These are phyloP conservation scores for Suillus clintonianus DNA, from an alignment of 768 basidiomycete genomes.

Conservation along the genomic window DNA sequence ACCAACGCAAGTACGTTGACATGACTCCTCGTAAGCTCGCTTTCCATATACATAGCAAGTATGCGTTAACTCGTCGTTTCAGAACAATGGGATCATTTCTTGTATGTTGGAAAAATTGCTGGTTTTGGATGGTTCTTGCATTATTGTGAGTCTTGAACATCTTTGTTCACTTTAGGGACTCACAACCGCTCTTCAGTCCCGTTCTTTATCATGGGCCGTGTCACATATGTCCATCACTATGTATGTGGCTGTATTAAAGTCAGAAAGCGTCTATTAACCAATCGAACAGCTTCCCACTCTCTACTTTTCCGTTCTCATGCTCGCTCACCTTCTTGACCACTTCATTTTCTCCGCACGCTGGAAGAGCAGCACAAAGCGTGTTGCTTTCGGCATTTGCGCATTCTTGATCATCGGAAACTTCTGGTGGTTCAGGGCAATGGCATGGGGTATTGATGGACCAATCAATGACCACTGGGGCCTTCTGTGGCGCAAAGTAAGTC, in stretches of 20 bases:
- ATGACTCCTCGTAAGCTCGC: constrained; percentile 76
- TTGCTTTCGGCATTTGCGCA: constrained; percentile 67
- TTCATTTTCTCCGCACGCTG: constrained; percentile 83
- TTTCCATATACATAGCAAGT: constrained; percentile 14
- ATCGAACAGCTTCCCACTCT: constrained; percentile 79
- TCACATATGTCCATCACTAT: constrained; percentile 96
- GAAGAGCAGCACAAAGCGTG: constrained; percentile 62
- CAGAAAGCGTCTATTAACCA: not conserved
- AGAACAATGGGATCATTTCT: constrained; percentile 94
- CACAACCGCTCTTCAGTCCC: constrained; percentile 57
- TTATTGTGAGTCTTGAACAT: constrained; percentile 57
- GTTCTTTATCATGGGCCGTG: constrained; percentile 97
- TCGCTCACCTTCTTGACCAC: constrained; percentile 89
- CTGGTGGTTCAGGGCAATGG: constrained; percentile 93
- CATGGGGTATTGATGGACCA: constrained; percentile 92
- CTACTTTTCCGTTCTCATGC: constrained; percentile 95
- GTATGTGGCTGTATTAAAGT: constrained; percentile 45
- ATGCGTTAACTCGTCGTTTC: not conserved
- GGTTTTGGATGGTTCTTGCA: constrained; percentile 92
- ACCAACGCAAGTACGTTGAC: constrained; percentile 88
- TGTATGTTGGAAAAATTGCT: constrained; percentile 90
- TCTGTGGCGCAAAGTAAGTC: constrained; percentile 67
- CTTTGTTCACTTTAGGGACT: not conserved
- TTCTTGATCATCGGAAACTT: constrained; percentile 71
- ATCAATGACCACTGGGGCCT: constrained; percentile 79